phyloP scores from a whole-genome alignment of 2,329 filamentous ascomycete species.

The Fusarium mexicanum region DNA sequence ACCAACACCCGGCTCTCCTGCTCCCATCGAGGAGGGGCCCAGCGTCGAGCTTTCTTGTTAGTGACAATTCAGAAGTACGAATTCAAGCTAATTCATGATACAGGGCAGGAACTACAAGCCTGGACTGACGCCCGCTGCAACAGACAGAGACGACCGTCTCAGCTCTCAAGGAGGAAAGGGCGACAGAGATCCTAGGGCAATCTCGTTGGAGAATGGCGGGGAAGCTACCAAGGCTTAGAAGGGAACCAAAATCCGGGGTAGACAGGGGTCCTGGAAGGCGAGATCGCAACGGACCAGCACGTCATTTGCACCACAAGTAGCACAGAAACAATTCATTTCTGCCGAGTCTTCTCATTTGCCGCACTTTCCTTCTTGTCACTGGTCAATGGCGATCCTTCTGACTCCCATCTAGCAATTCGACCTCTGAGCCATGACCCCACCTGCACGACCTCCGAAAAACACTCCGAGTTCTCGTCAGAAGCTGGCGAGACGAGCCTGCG shows the following conservation, averaged over 20 bases:
- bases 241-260: slow-evolving; percentile 27
- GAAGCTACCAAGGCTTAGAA: neutral
- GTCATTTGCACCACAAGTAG: slow-evolving; percentile 16
- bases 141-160: neutral
- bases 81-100: too few relatives aligned
- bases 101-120: neutral
- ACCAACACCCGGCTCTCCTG: neutral
- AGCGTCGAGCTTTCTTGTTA: neutral
- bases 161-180: neutral
- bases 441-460: slow-evolving; percentile 26
- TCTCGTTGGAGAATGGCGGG: neutral
- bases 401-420: neutral
- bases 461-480: slow-evolving; percentile 32
- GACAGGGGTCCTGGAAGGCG: slow-evolving; percentile 21
- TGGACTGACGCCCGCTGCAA: neutral
- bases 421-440: slow-evolving; percentile 29
- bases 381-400: neutral
- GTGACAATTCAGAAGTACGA: neutral
- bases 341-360: slow-evolving; percentile 7
- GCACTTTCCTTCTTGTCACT: neutral
- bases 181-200: neutral
- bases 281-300: slow-evolving; percentile 35
- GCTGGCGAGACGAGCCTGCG: slow-evolving; percentile 53
- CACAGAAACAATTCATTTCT: slow-evolving; percentile 1
- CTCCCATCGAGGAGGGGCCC: neutral